Evolutionary conservation across 2,329 filamentous ascomycete genomes (phyloP).

Genomic region (Scedosporium aurantiacum): DNA sequence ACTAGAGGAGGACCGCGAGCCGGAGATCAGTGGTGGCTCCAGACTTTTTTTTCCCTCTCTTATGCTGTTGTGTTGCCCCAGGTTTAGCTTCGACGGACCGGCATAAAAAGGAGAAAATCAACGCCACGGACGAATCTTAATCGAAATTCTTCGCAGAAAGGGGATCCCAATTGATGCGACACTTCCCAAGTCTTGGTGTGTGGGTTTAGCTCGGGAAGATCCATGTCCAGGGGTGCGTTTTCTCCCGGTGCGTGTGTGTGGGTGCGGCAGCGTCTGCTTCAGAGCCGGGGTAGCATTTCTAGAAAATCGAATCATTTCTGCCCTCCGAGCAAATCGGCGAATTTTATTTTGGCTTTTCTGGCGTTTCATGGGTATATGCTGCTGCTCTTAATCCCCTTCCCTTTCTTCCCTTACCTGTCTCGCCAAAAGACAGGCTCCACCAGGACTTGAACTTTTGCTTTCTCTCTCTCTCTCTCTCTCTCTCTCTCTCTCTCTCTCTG

Average conservation of each 20-base stretch:
- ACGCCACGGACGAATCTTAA: no score
- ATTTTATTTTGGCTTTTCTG: background rate
- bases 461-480: no score
- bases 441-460: background rate
- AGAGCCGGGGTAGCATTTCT: background rate
- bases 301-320: conserved; percentile 5
- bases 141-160: background rate
- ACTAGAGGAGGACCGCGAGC: background rate
- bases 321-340: background rate
- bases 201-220: background rate
- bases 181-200: background rate
- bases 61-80: no score
- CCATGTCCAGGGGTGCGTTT: no score
- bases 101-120: no score
- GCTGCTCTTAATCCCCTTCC: background rate
- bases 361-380: background rate
- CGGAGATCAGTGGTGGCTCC: background rate
- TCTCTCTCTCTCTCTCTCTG: no score
- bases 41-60: background rate
- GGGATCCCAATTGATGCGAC: no score
- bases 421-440: background rate
- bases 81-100: no score
- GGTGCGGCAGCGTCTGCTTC: conserved; percentile 3
- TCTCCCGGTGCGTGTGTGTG: background rate
- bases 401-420: background rate